These are phyloP conservation scores for Endoconidiophora polonica DNA, from an alignment of 2,329 filamentous ascomycete genomes.

Conservation along the genomic window DNA sequence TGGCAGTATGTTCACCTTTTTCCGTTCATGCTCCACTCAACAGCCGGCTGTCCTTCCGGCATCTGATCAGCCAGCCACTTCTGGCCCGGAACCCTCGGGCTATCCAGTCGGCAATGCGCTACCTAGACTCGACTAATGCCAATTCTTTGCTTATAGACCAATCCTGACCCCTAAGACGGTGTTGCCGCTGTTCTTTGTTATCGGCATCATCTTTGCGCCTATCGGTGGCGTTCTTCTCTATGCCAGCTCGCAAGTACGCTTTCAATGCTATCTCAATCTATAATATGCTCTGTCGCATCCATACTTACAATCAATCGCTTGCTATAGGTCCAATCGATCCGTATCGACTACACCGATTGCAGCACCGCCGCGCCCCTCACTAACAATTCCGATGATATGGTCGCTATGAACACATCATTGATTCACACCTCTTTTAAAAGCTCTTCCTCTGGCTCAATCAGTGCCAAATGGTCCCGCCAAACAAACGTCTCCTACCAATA, in stretches of 20 bases:
- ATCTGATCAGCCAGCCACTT: background rate
- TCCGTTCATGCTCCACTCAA: constrained; percentile 51
- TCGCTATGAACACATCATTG: constrained; percentile 36
- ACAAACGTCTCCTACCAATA: constrained; percentile 25
- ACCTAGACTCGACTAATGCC: background rate
- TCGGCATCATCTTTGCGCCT: constrained; percentile 84
- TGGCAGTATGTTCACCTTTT: constrained; percentile 59
- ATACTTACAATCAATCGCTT: background rate
- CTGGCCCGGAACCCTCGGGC: background rate
- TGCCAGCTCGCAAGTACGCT: constrained; percentile 59
- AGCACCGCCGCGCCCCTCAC: constrained; percentile 32
- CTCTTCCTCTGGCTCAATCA: constrained; percentile 20
- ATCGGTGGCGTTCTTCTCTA: constrained; percentile 77
- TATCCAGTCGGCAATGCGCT: background rate
- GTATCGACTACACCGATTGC: constrained; percentile 82
- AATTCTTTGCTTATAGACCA: constrained; percentile 39
- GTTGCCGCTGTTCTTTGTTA: constrained; percentile 73
- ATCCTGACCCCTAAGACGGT: constrained; percentile 93
- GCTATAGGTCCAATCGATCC: constrained; percentile 68
- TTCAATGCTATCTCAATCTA: background rate
- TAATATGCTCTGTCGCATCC: background rate
- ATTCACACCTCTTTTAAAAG: constrained; percentile 58
- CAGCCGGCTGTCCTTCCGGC: background rate
- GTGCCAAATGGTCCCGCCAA: constrained; percentile 26
- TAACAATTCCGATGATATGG: constrained; percentile 21